These are phyloP conservation scores for Fusarium pilosicola DNA, from an alignment of 2,329 filamentous ascomycete genomes.

Conservation along the genomic window DNA sequence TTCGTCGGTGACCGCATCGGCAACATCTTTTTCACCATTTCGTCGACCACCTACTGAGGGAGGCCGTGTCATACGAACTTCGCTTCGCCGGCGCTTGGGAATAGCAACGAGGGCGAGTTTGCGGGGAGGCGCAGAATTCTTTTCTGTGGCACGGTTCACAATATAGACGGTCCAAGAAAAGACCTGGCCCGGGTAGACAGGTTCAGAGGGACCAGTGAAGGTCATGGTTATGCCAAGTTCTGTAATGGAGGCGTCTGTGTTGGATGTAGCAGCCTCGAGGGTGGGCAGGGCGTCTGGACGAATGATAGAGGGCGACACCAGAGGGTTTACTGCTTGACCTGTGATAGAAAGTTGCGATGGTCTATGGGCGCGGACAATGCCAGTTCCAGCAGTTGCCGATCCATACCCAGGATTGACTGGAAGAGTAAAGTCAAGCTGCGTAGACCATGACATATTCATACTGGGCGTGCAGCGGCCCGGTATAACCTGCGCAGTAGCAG, in stretches of 20 bases:
- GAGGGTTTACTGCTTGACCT: constrained; percentile 63
- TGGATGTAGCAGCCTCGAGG: constrained; percentile 63
- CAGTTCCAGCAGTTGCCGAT: constrained; percentile 58
- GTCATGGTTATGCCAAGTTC: constrained; percentile 80
- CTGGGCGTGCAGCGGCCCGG: constrained; percentile 68
- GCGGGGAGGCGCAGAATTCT: constrained; percentile 58
- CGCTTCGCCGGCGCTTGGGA: constrained; percentile 70
- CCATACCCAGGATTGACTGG: constrained; percentile 73
- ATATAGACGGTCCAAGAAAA: constrained; percentile 81
- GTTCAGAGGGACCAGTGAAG: constrained; percentile 68
- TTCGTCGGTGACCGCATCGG: constrained; percentile 77
- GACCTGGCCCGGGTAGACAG: constrained; percentile 70
- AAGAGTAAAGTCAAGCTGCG: constrained; percentile 74
- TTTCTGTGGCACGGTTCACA: constrained; percentile 72
- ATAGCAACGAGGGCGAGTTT: constrained; percentile 77
- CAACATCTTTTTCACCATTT: constrained; percentile 56
- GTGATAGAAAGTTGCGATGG: constrained; percentile 72
- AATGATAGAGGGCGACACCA: constrained; percentile 65
- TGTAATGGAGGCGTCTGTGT: constrained; percentile 59
- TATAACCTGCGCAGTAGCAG: constrained; percentile 65
- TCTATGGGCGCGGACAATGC: constrained; percentile 69
- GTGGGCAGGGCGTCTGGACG: constrained; percentile 69
- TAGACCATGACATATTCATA: constrained; percentile 74
- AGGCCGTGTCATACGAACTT: constrained; percentile 62
- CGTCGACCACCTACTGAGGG: constrained; percentile 59